Base-by-base conservation (phyloP, 179 eudicot species). In the Dionaea muscipula region DNA sequence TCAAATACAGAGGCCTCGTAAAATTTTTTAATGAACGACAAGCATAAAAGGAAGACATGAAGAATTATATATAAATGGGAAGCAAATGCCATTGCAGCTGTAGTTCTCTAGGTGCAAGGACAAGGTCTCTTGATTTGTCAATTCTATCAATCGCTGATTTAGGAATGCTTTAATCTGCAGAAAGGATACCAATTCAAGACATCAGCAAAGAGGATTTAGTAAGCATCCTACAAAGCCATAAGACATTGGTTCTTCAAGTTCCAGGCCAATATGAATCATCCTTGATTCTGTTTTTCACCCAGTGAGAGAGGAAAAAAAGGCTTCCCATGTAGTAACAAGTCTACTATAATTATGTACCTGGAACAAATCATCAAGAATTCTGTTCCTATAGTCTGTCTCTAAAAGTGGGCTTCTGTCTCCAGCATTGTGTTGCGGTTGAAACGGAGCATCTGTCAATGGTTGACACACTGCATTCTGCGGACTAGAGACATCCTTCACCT, bases 371-470 rank as follows among this genome's bases (percentile, higher is more conserved):
- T 91, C 98, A 40, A 91, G 91, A 67, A 87, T 71, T 75, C 73
- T 82, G 55, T 85, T 91, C 71, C 96, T 77, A 67, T 78, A 91
- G 51, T 87, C 98, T 3, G 86, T 87, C 74, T 87, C 94, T 81
- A 87, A 57, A 64, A 91, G 87, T 25, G 69, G 91, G 66, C 98
- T 91, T 70, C 94, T 78, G 15, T 64, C 75, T 47, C 64, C 73
- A 35, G 64, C 46, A 33, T 39, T 45, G 46, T 64, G 79, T 55
- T 68, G 77, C 49, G 47, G 62, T 59, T 77, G 85, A 53, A 61
- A 46, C 52, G 59, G 57, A 40, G 66, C 52, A 69, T 40, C 55
- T 47, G 59, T 45, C 36, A 75, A 60, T 40, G 61, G 2, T 49
- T 57, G 83, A 66, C 51, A 21, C 15, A 26, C 51, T 59, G 72